Base-by-base conservation (phyloP, 192 early-diverging fungal species). In the Thamnidium elegans region DNA sequence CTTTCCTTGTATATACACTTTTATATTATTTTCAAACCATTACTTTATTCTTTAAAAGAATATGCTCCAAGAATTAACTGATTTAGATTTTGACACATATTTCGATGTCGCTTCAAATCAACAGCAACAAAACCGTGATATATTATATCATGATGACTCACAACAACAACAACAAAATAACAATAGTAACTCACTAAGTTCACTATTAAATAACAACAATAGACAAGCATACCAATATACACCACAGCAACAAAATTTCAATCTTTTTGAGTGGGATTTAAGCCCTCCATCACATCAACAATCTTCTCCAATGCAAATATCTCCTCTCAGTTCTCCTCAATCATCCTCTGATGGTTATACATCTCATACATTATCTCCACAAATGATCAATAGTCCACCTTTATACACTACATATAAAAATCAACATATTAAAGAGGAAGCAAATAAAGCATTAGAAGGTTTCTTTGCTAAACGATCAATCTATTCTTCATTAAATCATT, bases 41-140 rank as follows among this genome's bases (percentile, higher is more conserved):
- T 26, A 26, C 26, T 26, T 26, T 26, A 26, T 26, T 26, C 26
- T 55, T 15, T 48, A 48, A 48, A 48, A 17, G 15, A 43, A 19
- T 21, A 58, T 59, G 58, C 43, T 59, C 43, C 36, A 59, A 26
- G 58, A 59, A 21, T 45, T 64, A 64, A 34, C 61, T 34, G 63
- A 54, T 15, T 23, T 54, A 52, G 63, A 54, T 42, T 64, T 64
- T 44, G 63, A 53, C 54, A 30, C 51, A 23, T 64, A 64, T 44
- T 53, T 54, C 14, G 42, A 64, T 43, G 63, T 64, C 15, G 15
- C 36, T 8, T 64, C 63, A 44, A 54, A 21, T 32, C 34, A 64
- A 21, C 45, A 50, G n/a, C 48, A 51, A 34, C 48, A 50, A 36
- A 48, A 55, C 3, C 23, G 53, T 34, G 53, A 55, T 55, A 55